A percentile compares a stretch with the other conserved stretches of the same genome.
Conservation (phyloP, 306 rosid species). For the Fragaria iinumae region DNA sequence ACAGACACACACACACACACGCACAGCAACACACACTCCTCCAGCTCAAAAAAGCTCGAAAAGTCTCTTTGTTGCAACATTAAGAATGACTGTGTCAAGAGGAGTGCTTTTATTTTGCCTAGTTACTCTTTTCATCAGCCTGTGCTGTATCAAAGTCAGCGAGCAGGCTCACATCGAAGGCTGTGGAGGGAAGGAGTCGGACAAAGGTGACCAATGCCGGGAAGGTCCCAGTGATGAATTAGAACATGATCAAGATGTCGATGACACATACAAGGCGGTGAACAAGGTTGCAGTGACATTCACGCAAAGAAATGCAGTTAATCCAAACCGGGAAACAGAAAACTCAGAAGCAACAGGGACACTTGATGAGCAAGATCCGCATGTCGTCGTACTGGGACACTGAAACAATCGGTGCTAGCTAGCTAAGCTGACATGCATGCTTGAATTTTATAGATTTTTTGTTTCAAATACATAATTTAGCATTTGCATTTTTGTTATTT, state of each 20-base stretch:
- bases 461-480: not conserved
- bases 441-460: not conserved
- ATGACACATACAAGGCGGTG: conserved; percentile 39
- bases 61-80: not conserved
- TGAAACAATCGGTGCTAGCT: conserved; percentile 6
- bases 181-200: not conserved
- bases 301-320: not conserved
- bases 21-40: not conserved
- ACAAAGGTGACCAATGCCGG: conserved; percentile 35
- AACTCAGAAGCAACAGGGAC: not conserved
- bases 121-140: conserved; percentile 30
- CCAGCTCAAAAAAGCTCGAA: not conserved
- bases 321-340: not conserved
- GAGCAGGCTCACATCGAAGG: not conserved
- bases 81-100: conserved; percentile 34
- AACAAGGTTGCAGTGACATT: conserved; percentile 14
- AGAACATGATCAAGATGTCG: conserved; percentile 38
- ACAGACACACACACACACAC: too few relatives aligned
- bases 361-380: not conserved
- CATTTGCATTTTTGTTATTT: not conserved
- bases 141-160: conserved; percentile 18
- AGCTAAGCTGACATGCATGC: not conserved
- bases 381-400: conserved; percentile 40
- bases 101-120: conserved; percentile 24
- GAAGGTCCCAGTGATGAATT: conserved; percentile 7